Evolutionary conservation across 2,329 filamentous ascomycete species (phyloP).

Genomic region (Xylariaceae sp.): DNA sequence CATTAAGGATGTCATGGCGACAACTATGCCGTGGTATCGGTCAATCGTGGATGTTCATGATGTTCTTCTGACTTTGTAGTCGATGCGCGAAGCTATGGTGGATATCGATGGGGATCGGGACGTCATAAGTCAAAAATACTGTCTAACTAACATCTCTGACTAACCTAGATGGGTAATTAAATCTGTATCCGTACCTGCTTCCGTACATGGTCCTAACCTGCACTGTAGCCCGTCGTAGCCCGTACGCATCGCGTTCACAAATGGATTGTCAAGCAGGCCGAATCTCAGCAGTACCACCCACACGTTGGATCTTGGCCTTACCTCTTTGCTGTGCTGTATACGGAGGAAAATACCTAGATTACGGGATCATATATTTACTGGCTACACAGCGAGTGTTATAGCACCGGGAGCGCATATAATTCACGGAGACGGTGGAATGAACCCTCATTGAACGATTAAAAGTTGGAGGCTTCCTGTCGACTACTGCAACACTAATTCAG

Average conservation of each 20-base stretch:
- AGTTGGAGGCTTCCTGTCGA: neutral
- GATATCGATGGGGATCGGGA: slow-evolving; percentile 9
- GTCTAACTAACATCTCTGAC: neutral
- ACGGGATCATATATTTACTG: neutral
- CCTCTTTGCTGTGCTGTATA: no score
- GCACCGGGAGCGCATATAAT: neutral
- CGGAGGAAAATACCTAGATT: no score
- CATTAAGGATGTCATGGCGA: slow-evolving; percentile 23
- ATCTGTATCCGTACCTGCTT: neutral
- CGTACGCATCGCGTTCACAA: neutral
- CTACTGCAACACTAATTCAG: neutral
- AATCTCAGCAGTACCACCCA: neutral
- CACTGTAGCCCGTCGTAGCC: neutral
- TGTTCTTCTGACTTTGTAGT: slow-evolving; percentile 5
- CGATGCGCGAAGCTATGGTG: slow-evolving; percentile 19
- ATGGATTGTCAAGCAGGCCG: neutral
- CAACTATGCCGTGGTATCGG: slow-evolving; percentile 7
- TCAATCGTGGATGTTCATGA: slow-evolving; percentile 5
- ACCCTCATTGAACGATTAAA: neutral
- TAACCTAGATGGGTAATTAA: neutral
- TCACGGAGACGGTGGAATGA: neutral
- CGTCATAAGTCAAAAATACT: slow-evolving; percentile 22
- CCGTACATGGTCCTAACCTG: neutral
- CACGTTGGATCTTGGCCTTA: neutral
- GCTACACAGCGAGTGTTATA: neutral